Evolutionary conservation across 352 stramenopile species (phyloP).

Genomic region (Pythium brassicae): DNA sequence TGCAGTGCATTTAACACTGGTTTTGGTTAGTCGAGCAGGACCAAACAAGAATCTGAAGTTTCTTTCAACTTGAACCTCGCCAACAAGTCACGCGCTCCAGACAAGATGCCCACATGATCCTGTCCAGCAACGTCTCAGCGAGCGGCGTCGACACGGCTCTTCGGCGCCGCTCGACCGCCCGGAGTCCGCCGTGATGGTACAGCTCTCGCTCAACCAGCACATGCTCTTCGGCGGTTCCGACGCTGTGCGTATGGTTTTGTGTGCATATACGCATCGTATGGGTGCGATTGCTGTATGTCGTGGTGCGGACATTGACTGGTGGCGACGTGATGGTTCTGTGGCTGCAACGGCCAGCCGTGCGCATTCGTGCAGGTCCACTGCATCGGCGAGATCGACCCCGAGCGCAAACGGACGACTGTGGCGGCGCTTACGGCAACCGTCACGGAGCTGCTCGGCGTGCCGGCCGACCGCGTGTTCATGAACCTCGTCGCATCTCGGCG

Average conservation of each 20-base stretch:
- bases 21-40: no score
- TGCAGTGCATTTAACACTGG: no score
- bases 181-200: slow-evolving; percentile 49
- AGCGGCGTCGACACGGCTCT: slow-evolving; percentile 10
- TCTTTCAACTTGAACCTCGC: background rate
- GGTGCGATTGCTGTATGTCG: background rate
- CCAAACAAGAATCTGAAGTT: no score
- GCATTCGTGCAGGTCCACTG: slow-evolving; percentile 45
- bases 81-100: no score
- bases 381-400: slow-evolving; percentile 44
- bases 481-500: slow-evolving; percentile 23
- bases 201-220: slow-evolving; percentile 39
- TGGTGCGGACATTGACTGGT: background rate
- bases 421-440: slow-evolving; percentile 9
- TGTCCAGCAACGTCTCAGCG: slow-evolving; percentile 21
- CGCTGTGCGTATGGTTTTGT: slow-evolving; percentile 20
- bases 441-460: slow-evolving; percentile 18
- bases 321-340: no score
- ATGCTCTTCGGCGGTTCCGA: slow-evolving; percentile 50
- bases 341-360: slow-evolving; percentile 23
- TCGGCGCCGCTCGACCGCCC: slow-evolving; percentile 15
- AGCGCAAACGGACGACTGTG: slow-evolving; percentile 32
- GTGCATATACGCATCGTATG: background rate
- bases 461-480: slow-evolving; percentile 29
- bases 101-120: slow-evolving; percentile 10